Percentiles rank a stretch among this genome's conserved stretches.
These are phyloP conservation scores for Fusarium proliferatum DNA, from an alignment of 2,329 filamentous ascomycete genomes.

Conservation along the genomic window DNA sequence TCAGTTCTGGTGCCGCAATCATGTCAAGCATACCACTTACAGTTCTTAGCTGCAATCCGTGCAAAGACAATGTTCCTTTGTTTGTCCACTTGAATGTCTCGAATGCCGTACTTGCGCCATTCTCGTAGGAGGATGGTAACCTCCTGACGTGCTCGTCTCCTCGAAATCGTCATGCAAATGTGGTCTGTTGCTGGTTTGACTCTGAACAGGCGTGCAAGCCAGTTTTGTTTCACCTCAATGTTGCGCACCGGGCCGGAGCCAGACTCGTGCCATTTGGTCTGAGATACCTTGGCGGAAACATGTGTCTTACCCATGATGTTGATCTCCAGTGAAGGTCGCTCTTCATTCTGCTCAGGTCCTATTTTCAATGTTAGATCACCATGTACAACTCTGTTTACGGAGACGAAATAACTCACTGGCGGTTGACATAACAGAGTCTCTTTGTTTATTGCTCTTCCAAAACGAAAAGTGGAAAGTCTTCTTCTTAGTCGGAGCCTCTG, in stretches of 20 bases:
- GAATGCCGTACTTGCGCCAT: slow-evolving; percentile 85
- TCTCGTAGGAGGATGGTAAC: slow-evolving; percentile 79
- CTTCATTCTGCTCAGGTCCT: slow-evolving; percentile 30
- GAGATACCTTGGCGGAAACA: slow-evolving; percentile 18
- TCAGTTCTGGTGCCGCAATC: slow-evolving; percentile 32
- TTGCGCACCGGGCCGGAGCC: slow-evolving; percentile 58
- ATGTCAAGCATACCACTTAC: slow-evolving; percentile 62
- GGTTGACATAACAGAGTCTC: slow-evolving; percentile 58
- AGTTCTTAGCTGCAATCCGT: slow-evolving; percentile 79
- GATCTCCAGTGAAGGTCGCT: slow-evolving; percentile 19
- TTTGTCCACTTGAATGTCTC: slow-evolving; percentile 82
- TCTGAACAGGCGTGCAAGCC: slow-evolving; percentile 89
- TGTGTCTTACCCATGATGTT: slow-evolving; percentile 35
- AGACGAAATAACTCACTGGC: slow-evolving; percentile 51
- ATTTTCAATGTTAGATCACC: slow-evolving; percentile 7
- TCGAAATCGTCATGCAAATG: slow-evolving; percentile 78
- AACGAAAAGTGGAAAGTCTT: slow-evolving; percentile 65
- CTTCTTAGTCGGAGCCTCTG: slow-evolving; percentile 56
- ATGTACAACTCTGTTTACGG: background rate
- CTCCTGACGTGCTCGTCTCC: slow-evolving; percentile 79
- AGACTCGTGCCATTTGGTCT: slow-evolving; percentile 49
- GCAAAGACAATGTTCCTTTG: slow-evolving; percentile 83
- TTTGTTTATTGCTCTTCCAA: slow-evolving; percentile 63
- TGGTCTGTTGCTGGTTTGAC: slow-evolving; percentile 84
- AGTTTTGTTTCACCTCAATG: slow-evolving; percentile 80